Percentiles rank a stretch among this genome's conserved stretches.
Conservation (phyloP, 2,329 filamentous ascomycete genomes). For the Claviceps arundinis region DNA sequence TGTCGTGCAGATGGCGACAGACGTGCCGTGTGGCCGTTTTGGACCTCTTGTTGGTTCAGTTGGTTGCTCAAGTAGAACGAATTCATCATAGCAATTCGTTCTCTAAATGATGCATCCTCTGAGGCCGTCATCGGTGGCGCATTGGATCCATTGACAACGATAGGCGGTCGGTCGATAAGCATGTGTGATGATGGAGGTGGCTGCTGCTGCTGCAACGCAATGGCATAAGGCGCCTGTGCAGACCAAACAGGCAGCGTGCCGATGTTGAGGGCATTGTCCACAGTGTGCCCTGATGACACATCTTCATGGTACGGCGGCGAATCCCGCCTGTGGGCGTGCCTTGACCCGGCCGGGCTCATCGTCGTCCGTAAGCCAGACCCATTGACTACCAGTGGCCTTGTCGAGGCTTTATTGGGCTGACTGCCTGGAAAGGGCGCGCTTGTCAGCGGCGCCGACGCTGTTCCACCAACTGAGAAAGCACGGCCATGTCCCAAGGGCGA, state of each 20-base stretch:
- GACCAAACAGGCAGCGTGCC: constrained; percentile 7
- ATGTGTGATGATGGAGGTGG: constrained; percentile 6
- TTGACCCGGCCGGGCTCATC: constrained; percentile 8
- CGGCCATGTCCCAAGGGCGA: constrained; percentile 40
- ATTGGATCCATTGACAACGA: constrained; percentile 23
- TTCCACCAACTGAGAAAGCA: constrained; percentile 27
- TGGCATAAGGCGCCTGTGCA: neutral
- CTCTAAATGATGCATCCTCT: constrained; percentile 28
- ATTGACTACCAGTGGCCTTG: constrained; percentile 40
- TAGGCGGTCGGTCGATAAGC: constrained; percentile 15
- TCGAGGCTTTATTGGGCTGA: constrained; percentile 18
- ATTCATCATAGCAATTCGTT: constrained; percentile 28
- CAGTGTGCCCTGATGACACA: constrained; percentile 4
- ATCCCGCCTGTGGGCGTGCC: constrained; percentile 4
- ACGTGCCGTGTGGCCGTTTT: constrained; percentile 15
- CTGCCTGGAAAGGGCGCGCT: constrained; percentile 24
- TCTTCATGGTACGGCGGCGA: constrained; percentile 10
- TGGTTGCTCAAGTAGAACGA: constrained; percentile 15
- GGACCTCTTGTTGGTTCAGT: constrained; percentile 19
- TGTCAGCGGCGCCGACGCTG: constrained; percentile 24
- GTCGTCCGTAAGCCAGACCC: constrained; percentile 29
- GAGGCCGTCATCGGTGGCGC: constrained; percentile 9
- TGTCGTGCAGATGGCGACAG: constrained; percentile 23
- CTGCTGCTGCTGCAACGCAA: constrained; percentile 3
- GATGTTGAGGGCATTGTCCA: constrained; percentile 18